Base-by-base conservation (phyloP, 257 asterid genomes). In the Oldenlandia corymbosa region DNA sequence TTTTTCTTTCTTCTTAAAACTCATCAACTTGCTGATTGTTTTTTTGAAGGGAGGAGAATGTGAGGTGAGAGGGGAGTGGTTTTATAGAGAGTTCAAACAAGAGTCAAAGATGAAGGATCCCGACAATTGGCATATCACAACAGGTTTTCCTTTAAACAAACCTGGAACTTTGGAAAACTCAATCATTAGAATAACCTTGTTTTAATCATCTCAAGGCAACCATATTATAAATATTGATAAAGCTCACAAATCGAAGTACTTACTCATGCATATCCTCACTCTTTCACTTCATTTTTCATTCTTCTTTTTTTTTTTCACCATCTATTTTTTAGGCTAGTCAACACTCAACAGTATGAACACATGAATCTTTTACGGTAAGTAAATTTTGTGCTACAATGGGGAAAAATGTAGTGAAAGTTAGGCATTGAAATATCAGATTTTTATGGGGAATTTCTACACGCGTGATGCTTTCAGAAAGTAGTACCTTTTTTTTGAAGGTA, bases 101-200 rank as follows among this genome's bases (percentile, higher is more conserved):
- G 73, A 71, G 95, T 87, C 94, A 90, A 85, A 81, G 80, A 36
- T 67, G 71, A 56, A 32, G 81, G 77, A 71, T 81, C 76, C 83
- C 77, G 72, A 81, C 88, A 81, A 71, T 53, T 81, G 58, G 70
- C 76, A 71, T 73, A 73, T 68, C 75, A 43, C 51, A 70, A 57
- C 72, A 68, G 71, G 20, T 69, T 34, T 50, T 66, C 82, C 71
- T 77, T n/a, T n/a, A n/a, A 70, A 68, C 56, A 66, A 77, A 70
- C 73, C 77, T 72, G 67, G 69, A 48, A 68, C 85, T 65, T 84
- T 6, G 96, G 86, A 74, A 75, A 70, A 74, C 88, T 80, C 84
- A 79, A 80, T 30, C 30, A 55, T 41, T 73, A 62, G 67, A 80
- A 75, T 78, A 80, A 72, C 17, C 67, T 52, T 54, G 58, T 20